Evolutionary conservation across 1,284 basidiomycete species (phyloP).

Genomic region (Trametes polyzona): DNA sequence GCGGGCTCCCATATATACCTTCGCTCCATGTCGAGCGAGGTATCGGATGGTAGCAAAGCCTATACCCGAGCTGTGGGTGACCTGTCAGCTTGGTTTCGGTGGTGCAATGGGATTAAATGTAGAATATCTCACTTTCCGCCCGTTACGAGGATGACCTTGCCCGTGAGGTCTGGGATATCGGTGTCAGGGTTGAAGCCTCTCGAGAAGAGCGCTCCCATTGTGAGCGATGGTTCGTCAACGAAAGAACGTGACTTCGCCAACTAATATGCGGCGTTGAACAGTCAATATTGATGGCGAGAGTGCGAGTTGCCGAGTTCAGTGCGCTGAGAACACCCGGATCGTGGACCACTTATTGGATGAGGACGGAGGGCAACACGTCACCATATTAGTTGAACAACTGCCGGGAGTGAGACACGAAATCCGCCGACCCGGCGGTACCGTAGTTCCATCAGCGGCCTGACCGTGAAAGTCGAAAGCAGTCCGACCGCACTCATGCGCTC

Average conservation of each 20-base stretch:
- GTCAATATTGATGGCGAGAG: background rate
- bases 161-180: background rate
- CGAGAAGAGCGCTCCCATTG: constrained; percentile 1
- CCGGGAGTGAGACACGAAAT: background rate
- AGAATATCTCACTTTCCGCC: constrained; percentile 42
- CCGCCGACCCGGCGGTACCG: constrained; percentile 6
- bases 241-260: background rate
- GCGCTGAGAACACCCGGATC: background rate
- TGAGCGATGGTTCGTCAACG: background rate
- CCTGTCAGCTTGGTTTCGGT: no score
- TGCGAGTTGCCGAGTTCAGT: background rate
- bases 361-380: constrained; percentile 3
- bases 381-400: background rate
- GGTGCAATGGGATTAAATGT: background rate
- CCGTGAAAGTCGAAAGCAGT: background rate
- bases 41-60: constrained; percentile 44
- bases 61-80: constrained; percentile 39
- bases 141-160: constrained; percentile 33
- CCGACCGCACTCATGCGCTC: background rate
- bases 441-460: constrained; percentile 5
- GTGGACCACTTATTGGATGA: background rate
- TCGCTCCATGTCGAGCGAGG: constrained; percentile 46
- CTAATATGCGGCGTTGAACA: background rate
- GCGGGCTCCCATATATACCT: constrained; percentile 48
- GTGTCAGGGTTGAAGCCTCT: background rate